Conservation (phyloP, 2,329 filamentous ascomycete species). For the Xylariaceae sp. region DNA sequence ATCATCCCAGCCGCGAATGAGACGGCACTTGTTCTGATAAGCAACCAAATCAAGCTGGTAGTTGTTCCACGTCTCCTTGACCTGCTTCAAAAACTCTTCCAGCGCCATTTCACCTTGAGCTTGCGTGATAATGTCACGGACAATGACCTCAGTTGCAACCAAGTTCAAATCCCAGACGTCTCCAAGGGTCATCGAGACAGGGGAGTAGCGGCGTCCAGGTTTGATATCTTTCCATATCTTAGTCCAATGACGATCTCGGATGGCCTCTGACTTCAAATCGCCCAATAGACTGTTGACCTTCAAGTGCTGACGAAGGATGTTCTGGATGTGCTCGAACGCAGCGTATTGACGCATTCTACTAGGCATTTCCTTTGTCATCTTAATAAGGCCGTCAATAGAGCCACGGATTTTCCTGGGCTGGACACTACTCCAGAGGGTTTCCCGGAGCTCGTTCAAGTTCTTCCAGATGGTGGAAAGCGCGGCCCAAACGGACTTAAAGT, state of each 20-base stretch:
- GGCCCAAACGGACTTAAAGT: slow-evolving; percentile 99
- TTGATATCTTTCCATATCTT: slow-evolving; percentile 97
- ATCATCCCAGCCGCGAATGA: slow-evolving; percentile 98
- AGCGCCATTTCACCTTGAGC: slow-evolving; percentile 98
- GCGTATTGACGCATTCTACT: slow-evolving; percentile 99
- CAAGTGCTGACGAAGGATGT: slow-evolving; percentile 82
- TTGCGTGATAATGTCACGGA: slow-evolving; percentile 92
- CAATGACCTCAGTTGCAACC: slow-evolving; percentile 82
- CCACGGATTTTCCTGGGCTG: slow-evolving; percentile 92
- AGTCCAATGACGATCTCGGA: slow-evolving; percentile 94
- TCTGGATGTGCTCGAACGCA: slow-evolving; percentile 98
- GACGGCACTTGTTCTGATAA: slow-evolving; percentile 96
- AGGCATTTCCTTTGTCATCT: slow-evolving; percentile 99
- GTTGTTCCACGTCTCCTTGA: slow-evolving; percentile 95
- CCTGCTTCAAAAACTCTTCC: slow-evolving; percentile 95
- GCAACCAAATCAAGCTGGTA: slow-evolving; percentile 94
- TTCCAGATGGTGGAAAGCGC: slow-evolving; percentile 96
- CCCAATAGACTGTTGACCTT: slow-evolving; percentile 89
- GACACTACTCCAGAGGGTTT: slow-evolving; percentile 92
- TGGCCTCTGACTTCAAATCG: slow-evolving; percentile 94
- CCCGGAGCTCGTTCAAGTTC: slow-evolving; percentile 90
- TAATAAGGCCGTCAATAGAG: slow-evolving; percentile 89
- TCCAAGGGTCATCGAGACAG: slow-evolving; percentile 93
- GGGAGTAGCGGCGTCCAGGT: slow-evolving; percentile 91
- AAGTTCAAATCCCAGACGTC: slow-evolving; percentile 98